These are phyloP conservation scores for Populus hybrid DNA, from an alignment of 441 rosid genomes.

Conservation along the genomic window DNA sequence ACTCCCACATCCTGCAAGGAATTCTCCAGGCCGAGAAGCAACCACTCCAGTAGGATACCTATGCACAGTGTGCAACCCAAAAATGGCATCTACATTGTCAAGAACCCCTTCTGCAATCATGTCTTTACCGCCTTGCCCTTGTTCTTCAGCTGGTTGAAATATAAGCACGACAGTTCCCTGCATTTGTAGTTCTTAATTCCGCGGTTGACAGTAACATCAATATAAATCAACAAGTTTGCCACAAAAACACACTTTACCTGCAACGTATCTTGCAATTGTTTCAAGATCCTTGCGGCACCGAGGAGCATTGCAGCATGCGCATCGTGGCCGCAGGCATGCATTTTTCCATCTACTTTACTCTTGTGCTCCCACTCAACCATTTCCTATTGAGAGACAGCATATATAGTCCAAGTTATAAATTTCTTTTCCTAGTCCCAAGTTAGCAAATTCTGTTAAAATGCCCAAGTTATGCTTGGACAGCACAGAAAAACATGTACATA, in stretches of 20 bases:
- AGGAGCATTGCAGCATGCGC: conserved; percentile 67
- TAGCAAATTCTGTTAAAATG: not conserved
- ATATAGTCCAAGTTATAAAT: not conserved
- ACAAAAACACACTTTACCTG: conserved; percentile 25
- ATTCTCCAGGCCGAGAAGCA: conserved; percentile 44
- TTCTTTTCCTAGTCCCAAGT: not conserved
- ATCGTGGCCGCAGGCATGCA: conserved; percentile 76
- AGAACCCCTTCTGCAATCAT: conserved; percentile 51
- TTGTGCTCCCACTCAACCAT: conserved; percentile 57
- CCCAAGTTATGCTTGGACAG: no score
- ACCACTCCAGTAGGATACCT: conserved; percentile 39
- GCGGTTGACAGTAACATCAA: not conserved
- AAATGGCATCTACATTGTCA: conserved; percentile 49
- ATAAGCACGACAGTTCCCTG: conserved; percentile 60
- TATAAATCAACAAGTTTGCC: not conserved
- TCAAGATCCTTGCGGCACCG: conserved; percentile 62
- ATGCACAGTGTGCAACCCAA: conserved; percentile 52
- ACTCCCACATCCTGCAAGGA: conserved; percentile 64
- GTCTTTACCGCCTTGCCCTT: conserved; percentile 50
- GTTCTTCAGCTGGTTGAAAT: conserved; percentile 69
- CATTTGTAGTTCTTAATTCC: not conserved
- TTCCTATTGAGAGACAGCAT: conserved; percentile 32
- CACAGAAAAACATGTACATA: not conserved
- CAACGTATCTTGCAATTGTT: conserved; percentile 28
- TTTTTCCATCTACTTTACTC: conserved; percentile 62